A percentile compares a stretch with the other conserved stretches of the same genome.
phyloP scores from a whole-genome alignment of 768 basidiomycete species.

The Pisolithus orientalis region DNA sequence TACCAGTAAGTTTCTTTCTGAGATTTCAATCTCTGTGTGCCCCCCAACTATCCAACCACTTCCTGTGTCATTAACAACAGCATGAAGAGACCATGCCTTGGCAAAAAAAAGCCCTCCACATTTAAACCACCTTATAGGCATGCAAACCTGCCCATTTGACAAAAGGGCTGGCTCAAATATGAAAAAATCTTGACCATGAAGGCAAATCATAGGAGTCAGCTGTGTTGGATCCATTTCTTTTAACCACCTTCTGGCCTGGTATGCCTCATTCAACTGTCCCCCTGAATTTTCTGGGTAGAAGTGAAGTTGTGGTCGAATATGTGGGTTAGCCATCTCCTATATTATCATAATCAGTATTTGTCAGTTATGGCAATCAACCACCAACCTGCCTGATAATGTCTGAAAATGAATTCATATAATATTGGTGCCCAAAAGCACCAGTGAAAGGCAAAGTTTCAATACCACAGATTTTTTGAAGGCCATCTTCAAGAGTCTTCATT shows the following conservation, averaged over 20 bases:
- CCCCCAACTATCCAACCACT: slow-evolving; percentile 15
- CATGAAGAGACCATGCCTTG: slow-evolving; percentile 13
- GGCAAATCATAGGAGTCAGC: slow-evolving; percentile 24
- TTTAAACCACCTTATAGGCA: slow-evolving; percentile 24
- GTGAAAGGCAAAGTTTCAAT: slow-evolving; percentile 13
- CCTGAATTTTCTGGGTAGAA: slow-evolving; percentile 33
- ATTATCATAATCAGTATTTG: not conserved
- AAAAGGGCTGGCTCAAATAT: slow-evolving; percentile 20
- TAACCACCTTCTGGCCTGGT: slow-evolving; percentile 24
- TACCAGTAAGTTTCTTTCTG: slow-evolving; percentile 2
- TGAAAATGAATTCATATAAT: slow-evolving; percentile 26
- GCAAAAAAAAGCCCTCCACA: slow-evolving; percentile 8
- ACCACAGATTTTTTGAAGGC: too few relatives aligned
- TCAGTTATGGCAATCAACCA: not conserved
- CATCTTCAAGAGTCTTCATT: too few relatives aligned
- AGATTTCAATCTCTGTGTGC: slow-evolving; percentile 4
- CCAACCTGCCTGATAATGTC: slow-evolving; percentile 29
- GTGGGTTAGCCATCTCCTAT: slow-evolving; percentile 35
- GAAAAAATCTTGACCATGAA: slow-evolving; percentile 21
- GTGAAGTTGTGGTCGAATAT: slow-evolving; percentile 22
- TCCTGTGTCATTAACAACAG: not conserved
- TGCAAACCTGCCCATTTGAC: slow-evolving; percentile 6
- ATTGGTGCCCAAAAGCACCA: slow-evolving; percentile 27
- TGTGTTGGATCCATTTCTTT: slow-evolving; percentile 16
- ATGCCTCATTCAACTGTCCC: slow-evolving; percentile 12